Evolutionary conservation across 2,329 filamentous ascomycete species (phyloP).

Genomic region (Sporothrix mexicana): DNA sequence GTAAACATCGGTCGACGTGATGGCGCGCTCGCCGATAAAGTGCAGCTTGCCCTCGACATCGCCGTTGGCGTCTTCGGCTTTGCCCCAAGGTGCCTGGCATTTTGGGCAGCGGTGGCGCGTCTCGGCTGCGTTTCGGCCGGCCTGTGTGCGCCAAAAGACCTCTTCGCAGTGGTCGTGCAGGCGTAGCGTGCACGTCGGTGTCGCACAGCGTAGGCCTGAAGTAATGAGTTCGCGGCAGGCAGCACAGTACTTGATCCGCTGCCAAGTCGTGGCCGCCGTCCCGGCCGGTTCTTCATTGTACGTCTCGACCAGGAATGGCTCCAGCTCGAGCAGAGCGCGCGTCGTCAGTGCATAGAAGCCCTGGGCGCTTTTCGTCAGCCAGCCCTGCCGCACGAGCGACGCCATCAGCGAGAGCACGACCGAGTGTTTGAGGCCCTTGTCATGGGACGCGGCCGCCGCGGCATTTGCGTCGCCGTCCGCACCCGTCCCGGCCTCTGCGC

Average conservation of each 20-base stretch:
- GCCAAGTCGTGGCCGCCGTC: conserved; percentile 64
- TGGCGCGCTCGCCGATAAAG: conserved; percentile 62
- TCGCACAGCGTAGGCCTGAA: conserved; percentile 75
- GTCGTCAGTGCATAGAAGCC: conserved; percentile 79
- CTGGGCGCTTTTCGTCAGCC: conserved; percentile 76
- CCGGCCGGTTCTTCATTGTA: conserved; percentile 72
- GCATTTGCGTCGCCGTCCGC: conserved; percentile 38
- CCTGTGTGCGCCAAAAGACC: conserved; percentile 69
- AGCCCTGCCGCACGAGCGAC: conserved; percentile 76
- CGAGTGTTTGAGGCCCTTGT: conserved; percentile 70
- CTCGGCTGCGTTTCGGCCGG: conserved; percentile 53
- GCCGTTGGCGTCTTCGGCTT: conserved; percentile 24
- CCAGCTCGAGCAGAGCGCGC: conserved; percentile 82
- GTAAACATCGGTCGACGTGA: conserved; percentile 60
- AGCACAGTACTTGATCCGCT: conserved; percentile 83
- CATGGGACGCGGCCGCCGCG: conserved; percentile 43
- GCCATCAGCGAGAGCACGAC: conserved; percentile 77
- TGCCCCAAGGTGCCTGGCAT: conserved; percentile 59
- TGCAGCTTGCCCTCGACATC: conserved; percentile 41
- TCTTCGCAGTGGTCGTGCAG: conserved; percentile 79
- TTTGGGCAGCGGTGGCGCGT: conserved; percentile 67
- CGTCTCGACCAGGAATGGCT: conserved; percentile 81
- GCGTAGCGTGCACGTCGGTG: conserved; percentile 69
- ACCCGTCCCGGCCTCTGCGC: not conserved
- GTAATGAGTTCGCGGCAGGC: conserved; percentile 92